These are phyloP conservation scores for Penicillium sp. DNA, from an alignment of 2,329 filamentous ascomycete genomes.

Conservation along the genomic window DNA sequence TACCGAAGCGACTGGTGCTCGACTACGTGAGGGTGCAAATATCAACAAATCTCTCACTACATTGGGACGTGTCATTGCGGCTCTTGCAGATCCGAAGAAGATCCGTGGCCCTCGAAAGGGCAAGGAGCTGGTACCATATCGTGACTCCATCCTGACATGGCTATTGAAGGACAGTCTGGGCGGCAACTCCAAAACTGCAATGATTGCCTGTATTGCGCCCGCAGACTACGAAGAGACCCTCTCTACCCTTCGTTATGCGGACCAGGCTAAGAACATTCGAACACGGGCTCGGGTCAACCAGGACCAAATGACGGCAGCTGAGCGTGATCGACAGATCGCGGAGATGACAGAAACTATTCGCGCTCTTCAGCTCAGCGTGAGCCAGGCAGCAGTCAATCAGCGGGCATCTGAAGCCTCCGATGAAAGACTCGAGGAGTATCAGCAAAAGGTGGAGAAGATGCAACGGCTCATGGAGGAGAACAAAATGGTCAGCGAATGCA, in stretches of 20 bases:
- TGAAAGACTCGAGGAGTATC: constrained; percentile 89
- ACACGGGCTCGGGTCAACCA: constrained; percentile 94
- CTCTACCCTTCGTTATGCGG: constrained; percentile 91
- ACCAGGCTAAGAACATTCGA: constrained; percentile 95
- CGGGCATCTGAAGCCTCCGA: constrained; percentile 69
- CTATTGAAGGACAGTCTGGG: constrained; percentile 92
- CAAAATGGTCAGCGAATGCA: constrained; percentile 83
- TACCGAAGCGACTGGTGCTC: constrained; percentile 87
- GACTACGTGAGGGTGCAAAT: constrained; percentile 89
- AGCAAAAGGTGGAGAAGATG: constrained; percentile 82
- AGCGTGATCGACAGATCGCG: constrained; percentile 88
- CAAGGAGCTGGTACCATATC: constrained; percentile 79
- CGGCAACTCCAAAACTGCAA: constrained; percentile 96
- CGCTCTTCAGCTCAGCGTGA: constrained; percentile 70
- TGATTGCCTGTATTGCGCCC: constrained; percentile 96
- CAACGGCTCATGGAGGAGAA: constrained; percentile 95
- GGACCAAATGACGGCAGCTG: constrained; percentile 84
- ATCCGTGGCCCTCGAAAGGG: constrained; percentile 57
- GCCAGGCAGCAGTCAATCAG: constrained; percentile 64
- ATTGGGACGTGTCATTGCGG: constrained; percentile 90
- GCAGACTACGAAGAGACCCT: constrained; percentile 96
- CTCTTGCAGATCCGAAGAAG: constrained; percentile 71
- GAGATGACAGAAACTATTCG: constrained; percentile 97
- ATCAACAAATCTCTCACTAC: constrained; percentile 99
- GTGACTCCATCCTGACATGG: constrained; percentile 81